Evolutionary conservation across 495 filamentous ascomycete species (phyloP).

Genomic region (Hypoxylon rickii): DNA sequence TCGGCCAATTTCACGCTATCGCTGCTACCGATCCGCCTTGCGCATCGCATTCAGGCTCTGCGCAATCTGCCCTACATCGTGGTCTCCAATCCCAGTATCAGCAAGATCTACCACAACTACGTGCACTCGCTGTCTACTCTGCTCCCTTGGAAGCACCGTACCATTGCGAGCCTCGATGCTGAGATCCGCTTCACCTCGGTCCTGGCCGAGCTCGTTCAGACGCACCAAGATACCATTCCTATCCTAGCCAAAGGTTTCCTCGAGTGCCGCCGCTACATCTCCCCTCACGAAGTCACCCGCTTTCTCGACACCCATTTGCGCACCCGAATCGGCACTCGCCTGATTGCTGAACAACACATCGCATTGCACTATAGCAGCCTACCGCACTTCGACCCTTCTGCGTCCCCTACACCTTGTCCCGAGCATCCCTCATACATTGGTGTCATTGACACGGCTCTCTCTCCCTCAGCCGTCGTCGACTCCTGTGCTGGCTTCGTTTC

Average conservation of each 20-base stretch:
- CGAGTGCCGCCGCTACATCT: slow-evolving; percentile 88
- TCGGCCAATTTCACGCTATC: slow-evolving; percentile 95
- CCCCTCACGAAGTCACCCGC: slow-evolving; percentile 73
- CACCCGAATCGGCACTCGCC: slow-evolving; percentile 87
- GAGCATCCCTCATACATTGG: slow-evolving; percentile 78
- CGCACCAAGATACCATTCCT: slow-evolving; percentile 91
- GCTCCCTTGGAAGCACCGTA: slow-evolving; percentile 75
- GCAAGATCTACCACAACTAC: slow-evolving; percentile 93
- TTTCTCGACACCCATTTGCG: slow-evolving; percentile 95
- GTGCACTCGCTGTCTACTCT: slow-evolving; percentile 87
- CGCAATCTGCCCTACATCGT: slow-evolving; percentile 97
- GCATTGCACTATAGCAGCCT: slow-evolving; percentile 85
- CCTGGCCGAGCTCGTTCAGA: slow-evolving; percentile 89
- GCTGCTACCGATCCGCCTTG: slow-evolving; percentile 89
- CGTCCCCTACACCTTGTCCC: slow-evolving; percentile 50
- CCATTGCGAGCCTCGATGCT: slow-evolving; percentile 80
- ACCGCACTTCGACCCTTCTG: slow-evolving; percentile 61
- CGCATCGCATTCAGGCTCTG: slow-evolving; percentile 87
- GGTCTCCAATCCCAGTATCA: slow-evolving; percentile 91
- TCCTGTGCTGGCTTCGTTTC: slow-evolving; percentile 86
- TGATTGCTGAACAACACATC: slow-evolving; percentile 97
- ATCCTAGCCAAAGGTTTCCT: slow-evolving; percentile 90
- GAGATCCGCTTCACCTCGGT: slow-evolving; percentile 89
- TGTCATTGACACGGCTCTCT: slow-evolving; percentile 92
- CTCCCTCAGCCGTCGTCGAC: slow-evolving; percentile 77